Percentiles rank a stretch among this genome's conserved stretches.
phyloP scores from a whole-genome alignment of 805 yeast species.

The Nakazawaea holstii region DNA sequence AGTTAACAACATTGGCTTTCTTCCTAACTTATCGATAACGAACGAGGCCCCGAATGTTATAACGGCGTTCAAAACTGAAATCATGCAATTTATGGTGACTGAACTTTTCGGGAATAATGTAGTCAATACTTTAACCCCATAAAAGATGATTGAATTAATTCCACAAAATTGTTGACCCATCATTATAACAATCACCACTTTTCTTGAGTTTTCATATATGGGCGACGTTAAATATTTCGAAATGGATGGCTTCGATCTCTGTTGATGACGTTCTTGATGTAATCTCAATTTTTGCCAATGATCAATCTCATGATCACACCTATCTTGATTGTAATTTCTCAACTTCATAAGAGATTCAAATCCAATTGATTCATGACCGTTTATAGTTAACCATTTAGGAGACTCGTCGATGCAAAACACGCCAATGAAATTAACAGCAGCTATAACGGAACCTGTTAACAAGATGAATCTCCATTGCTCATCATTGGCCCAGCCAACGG shows the following conservation, averaged over 20 bases:
- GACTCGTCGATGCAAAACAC: slow-evolving; percentile 56
- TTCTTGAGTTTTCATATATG: slow-evolving; percentile 50
- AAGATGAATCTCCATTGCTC: slow-evolving; percentile 71
- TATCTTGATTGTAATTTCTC: slow-evolving; percentile 17
- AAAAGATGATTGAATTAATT: slow-evolving; percentile 86
- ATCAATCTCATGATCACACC: slow-evolving; percentile 20
- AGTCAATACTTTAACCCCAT: slow-evolving; percentile 84
- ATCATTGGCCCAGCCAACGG: slow-evolving; percentile 61
- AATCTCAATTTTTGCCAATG: slow-evolving; percentile 24
- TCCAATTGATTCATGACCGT: slow-evolving; percentile 31
- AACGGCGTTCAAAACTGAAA: slow-evolving; percentile 68
- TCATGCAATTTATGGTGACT: slow-evolving; percentile 64
- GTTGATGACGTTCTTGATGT: slow-evolving; percentile 18
- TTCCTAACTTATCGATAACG: slow-evolving; percentile 69
- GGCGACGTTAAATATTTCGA: slow-evolving; percentile 44
- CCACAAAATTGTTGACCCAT: slow-evolving; percentile 90
- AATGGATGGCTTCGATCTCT: slow-evolving; percentile 24
- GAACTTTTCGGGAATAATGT: slow-evolving; percentile 68
- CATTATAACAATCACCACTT: slow-evolving; percentile 67
- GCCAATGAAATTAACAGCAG: slow-evolving; percentile 40
- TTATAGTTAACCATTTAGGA: slow-evolving; percentile 72
- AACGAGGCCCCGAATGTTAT: slow-evolving; percentile 73
- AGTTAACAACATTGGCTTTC: slow-evolving; percentile 62
- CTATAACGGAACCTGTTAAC: slow-evolving; percentile 53
- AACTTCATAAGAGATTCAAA: slow-evolving; percentile 30